These are phyloP conservation scores for Rachicladosporium sp. DNA, from an alignment of 2,329 filamentous ascomycete genomes.

Conservation along the genomic window DNA sequence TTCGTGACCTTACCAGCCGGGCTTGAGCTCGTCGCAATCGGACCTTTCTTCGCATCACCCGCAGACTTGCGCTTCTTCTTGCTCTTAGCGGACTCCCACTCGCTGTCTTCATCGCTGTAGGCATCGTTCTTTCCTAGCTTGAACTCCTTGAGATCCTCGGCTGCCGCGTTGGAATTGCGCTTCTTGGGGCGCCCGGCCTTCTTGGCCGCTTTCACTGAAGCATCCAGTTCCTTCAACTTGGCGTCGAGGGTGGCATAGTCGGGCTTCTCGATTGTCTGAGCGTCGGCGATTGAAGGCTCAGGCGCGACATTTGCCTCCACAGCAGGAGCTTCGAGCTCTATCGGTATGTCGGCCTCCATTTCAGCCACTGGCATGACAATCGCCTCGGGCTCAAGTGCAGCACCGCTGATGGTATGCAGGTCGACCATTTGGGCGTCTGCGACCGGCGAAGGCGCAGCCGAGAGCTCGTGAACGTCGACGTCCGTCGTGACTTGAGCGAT, in stretches of 20 bases:
- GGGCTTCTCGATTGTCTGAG: constrained; percentile 1
- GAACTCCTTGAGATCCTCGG: constrained; percentile 20
- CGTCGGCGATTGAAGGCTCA: constrained; percentile 6
- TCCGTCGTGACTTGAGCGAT: neutral
- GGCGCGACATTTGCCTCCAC: too few relatives aligned
- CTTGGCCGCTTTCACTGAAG: constrained; percentile 13
- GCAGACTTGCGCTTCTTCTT: constrained; percentile 23
- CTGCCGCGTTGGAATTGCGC: constrained; percentile 23
- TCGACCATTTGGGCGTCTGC: too few relatives aligned
- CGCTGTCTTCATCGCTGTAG: constrained; percentile 6
- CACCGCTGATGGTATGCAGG: too few relatives aligned
- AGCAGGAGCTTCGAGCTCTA: too few relatives aligned
- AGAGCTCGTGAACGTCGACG: too few relatives aligned
- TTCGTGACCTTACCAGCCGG: neutral
- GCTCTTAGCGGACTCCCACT: constrained; percentile 12
- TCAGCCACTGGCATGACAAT: too few relatives aligned
- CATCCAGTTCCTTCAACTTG: constrained; percentile 18
- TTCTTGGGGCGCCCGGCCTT: constrained; percentile 24
- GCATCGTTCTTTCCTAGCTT: constrained; percentile 12
- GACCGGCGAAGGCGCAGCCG: too few relatives aligned
- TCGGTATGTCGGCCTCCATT: too few relatives aligned
- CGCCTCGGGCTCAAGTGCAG: too few relatives aligned
- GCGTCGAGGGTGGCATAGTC: constrained; percentile 14
- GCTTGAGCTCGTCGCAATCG: constrained; percentile 1
- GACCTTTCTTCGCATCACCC: constrained; percentile 7